Base-by-base conservation (phyloP, 495 filamentous ascomycete genomes). In the Talaromyces nanjingensis region DNA sequence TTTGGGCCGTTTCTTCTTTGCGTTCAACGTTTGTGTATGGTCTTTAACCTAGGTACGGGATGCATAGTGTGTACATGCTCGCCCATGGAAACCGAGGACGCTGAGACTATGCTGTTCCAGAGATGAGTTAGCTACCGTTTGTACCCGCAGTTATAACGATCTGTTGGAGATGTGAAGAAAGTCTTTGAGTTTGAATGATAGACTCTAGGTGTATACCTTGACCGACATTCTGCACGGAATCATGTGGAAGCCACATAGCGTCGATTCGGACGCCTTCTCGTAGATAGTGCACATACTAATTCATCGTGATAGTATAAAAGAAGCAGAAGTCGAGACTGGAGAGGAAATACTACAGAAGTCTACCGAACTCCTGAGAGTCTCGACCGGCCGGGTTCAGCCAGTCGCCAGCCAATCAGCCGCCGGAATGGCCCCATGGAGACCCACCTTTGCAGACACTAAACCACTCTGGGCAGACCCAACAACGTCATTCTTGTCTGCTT, bases 401-500 rank as follows among this genome's bases (percentile, higher is more conserved):
- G 18, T 49, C 45, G n/a, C n/a, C 45, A 49, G 45, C 45, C 45
- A 49, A n/a, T 49, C 45, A 49, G 45, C 45, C 45, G 45, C 45
- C 45, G 45, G 45, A 20, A 20, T 18, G 45, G 45, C n/a, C n/a
- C 45, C n/a, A 49, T 49, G 45, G 45, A 7, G 45, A 49, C 4
- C 45, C 45, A 20, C 42, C 42, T n/a, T 11, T 55, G 24, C 53
- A 25, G 16, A 3, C 53, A 11, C 53, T 16, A 56, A 56, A 11
- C 53, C 11, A 24, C 22, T 29, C n/a, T 56, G 27, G 53, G 59
- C 42, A 6, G 42, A 34, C 3, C 16, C 42, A 61, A 49, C 42
- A 61, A 61, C 59, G 59, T 61, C 59, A 61, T 61, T 47, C 59
- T 49, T 61, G 59, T 61, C 59, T 61, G 34, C 42, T 61, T 45